A percentile compares a stretch with the other conserved stretches of the same genome.
These are phyloP conservation scores for Aspergillus mulundensis DNA, from an alignment of 495 filamentous ascomycete genomes.

Conservation along the genomic window DNA sequence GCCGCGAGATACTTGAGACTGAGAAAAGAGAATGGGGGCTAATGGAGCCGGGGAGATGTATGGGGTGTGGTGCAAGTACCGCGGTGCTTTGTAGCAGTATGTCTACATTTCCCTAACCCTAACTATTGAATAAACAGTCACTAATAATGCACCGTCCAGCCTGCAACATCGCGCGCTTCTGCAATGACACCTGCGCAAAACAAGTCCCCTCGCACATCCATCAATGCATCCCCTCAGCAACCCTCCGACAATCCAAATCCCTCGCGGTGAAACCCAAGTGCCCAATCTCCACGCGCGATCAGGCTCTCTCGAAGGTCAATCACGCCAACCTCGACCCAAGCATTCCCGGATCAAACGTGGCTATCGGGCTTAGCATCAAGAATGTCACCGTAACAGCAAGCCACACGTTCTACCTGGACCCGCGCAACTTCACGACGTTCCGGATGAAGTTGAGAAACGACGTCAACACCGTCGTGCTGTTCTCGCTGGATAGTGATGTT, in stretches of 20 bases:
- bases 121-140: too few species aligned
- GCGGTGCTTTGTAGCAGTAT: conserved; percentile 27
- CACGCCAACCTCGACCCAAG: conserved; percentile 7
- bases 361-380: background rate
- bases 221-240: conserved; percentile 27
- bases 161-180: conserved; percentile 31
- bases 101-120: background rate
- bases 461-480: conserved; percentile 29
- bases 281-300: conserved; percentile 20
- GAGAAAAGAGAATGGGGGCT: conserved; percentile 28
- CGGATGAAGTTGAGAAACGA: conserved; percentile 28
- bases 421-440: conserved; percentile 32
- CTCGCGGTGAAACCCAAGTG: conserved; percentile 27
- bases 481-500: conserved; percentile 27
- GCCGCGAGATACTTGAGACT: conserved; percentile 22
- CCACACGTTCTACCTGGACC: conserved; percentile 30
- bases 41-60: conserved; percentile 19
- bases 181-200: conserved; percentile 26
- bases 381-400: conserved; percentile 21
- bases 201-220: conserved; percentile 9
- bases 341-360: background rate
- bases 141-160: conserved; percentile 12
- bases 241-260: conserved; percentile 30
- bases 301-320: conserved; percentile 25
- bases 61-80: conserved; percentile 20